Base-by-base conservation (phyloP, 257 asterid species). In the Eustoma russellianum region DNA sequence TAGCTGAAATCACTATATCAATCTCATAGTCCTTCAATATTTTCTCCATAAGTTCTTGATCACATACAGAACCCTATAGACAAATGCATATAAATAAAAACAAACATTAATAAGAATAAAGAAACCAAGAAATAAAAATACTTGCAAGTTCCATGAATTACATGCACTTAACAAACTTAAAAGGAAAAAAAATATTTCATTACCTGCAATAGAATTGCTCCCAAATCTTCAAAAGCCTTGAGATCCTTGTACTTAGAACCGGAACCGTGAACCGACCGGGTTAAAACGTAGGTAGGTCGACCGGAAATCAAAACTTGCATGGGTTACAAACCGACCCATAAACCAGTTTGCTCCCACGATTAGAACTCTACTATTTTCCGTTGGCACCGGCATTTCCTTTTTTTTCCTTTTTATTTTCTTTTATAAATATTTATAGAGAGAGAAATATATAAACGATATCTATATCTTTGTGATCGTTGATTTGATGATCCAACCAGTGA, bases 271-370 rank as follows among this genome's bases (percentile, higher is more conserved):
- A 24, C 13, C 33, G 72, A 33, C 34, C 75, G 69, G 54, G 44
- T 0, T 15, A 68, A 66, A 57, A 73, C 14, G 17, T 51, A 73
- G 14, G 75, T 73, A 38, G 41, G 12, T 30, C 16, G n/a, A 28
- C 70, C 55, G 10, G 64, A 33, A 33, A 19, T 65, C 69, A 56
- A 73, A 53, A 56, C 75, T 65, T 13, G 78, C 69, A 45, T 68
- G 61, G 9, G 69, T 19, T 17, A 68, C 48, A 52, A 64, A 56
- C 47, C 46, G 72, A 13, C 78, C 72, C 13, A 73, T 68, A 41
- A 73, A 73, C 7, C 75, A 75, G 1, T 61, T 64, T 10, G 72
- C 66, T 55, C 78, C 78, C 28, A 73, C 11, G 28, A 73, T 46
- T 33, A 73, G 65, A 41, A 73, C 57, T 52, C 62, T 68, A 52